phyloP scores from a whole-genome alignment of 1,284 basidiomycete genomes.

The Moesziomyces parantarcticus region DNA sequence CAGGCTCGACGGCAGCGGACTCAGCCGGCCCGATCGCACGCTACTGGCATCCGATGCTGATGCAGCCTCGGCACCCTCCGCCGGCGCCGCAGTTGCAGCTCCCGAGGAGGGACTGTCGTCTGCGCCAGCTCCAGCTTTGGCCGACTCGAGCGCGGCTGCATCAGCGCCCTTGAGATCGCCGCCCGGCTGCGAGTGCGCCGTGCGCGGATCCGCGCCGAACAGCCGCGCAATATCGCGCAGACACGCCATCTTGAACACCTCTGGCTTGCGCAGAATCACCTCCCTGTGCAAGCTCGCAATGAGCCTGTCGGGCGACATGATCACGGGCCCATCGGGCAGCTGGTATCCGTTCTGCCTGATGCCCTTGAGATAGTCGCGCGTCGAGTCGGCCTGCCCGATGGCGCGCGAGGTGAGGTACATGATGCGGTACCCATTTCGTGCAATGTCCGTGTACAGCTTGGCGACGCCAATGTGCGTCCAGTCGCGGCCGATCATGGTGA shows the following conservation, averaged over 20 bases:
- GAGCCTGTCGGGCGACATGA: conserved; percentile 97
- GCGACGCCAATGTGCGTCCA: conserved; percentile 99
- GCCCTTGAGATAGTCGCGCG: conserved; percentile 91
- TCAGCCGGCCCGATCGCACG: conserved; percentile 6
- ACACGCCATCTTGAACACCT: conserved; percentile 99
- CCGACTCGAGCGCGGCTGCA: conserved; percentile 10
- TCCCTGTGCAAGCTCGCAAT: conserved; percentile 90
- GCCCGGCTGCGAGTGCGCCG: conserved; percentile 19
- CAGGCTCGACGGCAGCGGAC: conserved; percentile 8
- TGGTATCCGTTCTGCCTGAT: conserved; percentile 96
- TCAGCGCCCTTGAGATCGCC: conserved; percentile 16
- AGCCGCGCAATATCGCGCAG: conserved; percentile 92
- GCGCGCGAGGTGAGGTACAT: conserved; percentile 98
- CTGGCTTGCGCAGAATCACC: conserved; percentile 81
- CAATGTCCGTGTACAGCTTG: conserved; percentile 96
- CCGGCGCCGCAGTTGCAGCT: conserved; percentile 25
- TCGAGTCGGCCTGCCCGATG: conserved; percentile 97
- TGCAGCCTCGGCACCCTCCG: not conserved
- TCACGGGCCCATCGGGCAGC: conserved; percentile 95
- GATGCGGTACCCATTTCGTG: conserved; percentile 95
- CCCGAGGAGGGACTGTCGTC: conserved; percentile 19
- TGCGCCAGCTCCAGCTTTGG: conserved; percentile 7
- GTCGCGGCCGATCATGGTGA: conserved; percentile 98
- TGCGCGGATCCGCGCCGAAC: conserved; percentile 75
- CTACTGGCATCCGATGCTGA: conserved; percentile 66